These are phyloP conservation scores for Cornus kousa DNA, from an alignment of 148 eudicot genomes.

Conservation along the genomic window DNA sequence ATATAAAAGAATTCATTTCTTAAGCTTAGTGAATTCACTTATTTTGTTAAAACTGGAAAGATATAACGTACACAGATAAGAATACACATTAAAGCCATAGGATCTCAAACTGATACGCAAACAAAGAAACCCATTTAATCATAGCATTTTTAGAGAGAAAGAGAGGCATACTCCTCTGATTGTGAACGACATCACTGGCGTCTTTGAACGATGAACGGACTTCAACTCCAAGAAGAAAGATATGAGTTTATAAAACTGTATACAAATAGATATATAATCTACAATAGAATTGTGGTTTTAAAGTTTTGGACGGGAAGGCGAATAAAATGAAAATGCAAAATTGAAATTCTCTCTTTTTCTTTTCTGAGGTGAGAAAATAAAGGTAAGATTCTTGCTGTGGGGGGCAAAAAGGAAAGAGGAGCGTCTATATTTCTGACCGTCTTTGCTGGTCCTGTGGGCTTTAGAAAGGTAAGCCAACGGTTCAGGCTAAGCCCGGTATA, in stretches of 20 bases:
- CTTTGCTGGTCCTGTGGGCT: no score
- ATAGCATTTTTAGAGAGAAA: not conserved
- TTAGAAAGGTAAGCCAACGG: no score
- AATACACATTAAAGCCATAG: not conserved
- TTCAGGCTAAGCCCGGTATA: no score
- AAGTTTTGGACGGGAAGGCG: conserved; percentile 3
- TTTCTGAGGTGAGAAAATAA: not conserved
- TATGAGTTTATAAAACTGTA: not conserved
- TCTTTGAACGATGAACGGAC: not conserved
- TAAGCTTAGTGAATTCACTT: not conserved
- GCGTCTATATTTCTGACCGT: no score
- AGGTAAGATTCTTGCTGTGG: no score
- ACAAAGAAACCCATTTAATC: not conserved
- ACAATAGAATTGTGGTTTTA: not conserved
- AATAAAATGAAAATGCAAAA: not conserved
- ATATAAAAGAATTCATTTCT: no score
- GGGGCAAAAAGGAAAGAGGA: no score
- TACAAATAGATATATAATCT: not conserved
- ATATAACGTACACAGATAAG: no score
- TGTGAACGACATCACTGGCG: conserved; percentile 13
- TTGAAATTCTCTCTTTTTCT: not conserved
- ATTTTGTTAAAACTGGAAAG: not conserved
- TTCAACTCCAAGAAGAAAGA: not conserved
- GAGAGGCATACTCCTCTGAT: conserved; percentile 12
- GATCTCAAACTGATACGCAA: not conserved